phyloP scores from a whole-genome alignment of 768 basidiomycete species.

The Clitopilus passeckerianus region DNA sequence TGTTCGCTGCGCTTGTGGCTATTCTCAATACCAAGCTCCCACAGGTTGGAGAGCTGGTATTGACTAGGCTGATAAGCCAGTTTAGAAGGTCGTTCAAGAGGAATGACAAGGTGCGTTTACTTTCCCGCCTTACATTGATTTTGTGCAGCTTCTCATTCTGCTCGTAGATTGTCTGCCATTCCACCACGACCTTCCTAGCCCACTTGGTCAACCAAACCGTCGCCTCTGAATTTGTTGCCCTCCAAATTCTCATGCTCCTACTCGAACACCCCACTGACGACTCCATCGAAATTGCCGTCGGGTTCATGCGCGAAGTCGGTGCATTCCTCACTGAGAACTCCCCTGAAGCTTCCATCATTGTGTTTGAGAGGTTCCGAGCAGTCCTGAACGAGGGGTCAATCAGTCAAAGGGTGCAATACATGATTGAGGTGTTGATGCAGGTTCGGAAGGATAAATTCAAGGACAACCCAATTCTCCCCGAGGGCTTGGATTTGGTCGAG shows the following conservation, averaged over 20 bases:
- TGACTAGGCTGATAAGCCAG: slow-evolving; percentile 89
- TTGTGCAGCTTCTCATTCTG: neutral
- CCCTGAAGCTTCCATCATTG: slow-evolving; percentile 90
- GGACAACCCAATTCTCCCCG: slow-evolving; percentile 92
- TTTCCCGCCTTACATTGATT: neutral
- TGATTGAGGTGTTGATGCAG: slow-evolving; percentile 99
- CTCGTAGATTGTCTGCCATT: slow-evolving; percentile 81
- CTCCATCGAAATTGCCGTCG: slow-evolving; percentile 97
- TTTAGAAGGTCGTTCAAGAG: slow-evolving; percentile 93
- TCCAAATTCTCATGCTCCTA: slow-evolving; percentile 93
- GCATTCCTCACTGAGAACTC: slow-evolving; percentile 91
- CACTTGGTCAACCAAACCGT: slow-evolving; percentile 93
- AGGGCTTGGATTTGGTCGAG: slow-evolving; percentile 94
- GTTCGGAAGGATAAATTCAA: slow-evolving; percentile 99
- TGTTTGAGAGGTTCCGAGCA: slow-evolving; percentile 95
- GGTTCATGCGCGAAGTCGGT: slow-evolving; percentile 96
- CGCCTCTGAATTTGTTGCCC: slow-evolving; percentile 89
- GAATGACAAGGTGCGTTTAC: slow-evolving; percentile 82
- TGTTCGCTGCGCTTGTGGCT: slow-evolving; percentile 90
- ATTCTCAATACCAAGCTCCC: slow-evolving; percentile 98
- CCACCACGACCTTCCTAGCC: slow-evolving; percentile 85
- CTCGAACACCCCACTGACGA: slow-evolving; percentile 96
- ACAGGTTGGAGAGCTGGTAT: slow-evolving; percentile 88
- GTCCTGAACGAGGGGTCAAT: slow-evolving; percentile 94
- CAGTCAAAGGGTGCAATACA: slow-evolving; percentile 96